These are phyloP conservation scores for Xylaria palmicola DNA, from an alignment of 495 filamentous ascomycete genomes.

Conservation along the genomic window DNA sequence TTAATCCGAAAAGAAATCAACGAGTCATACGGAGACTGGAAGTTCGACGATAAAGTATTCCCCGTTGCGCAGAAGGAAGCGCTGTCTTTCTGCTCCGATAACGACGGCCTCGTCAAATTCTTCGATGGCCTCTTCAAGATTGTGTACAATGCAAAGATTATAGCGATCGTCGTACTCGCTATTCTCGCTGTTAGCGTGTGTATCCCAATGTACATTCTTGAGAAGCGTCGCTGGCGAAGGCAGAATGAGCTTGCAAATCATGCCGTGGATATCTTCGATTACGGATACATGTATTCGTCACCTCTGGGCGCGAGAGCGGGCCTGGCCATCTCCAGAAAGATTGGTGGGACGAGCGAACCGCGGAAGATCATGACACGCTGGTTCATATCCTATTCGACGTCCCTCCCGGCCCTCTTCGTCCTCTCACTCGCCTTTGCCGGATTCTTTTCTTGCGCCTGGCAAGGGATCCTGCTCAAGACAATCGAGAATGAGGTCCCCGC, in stretches of 20 bases:
- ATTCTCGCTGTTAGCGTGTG: slow-evolving; percentile 69
- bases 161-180: slow-evolving; percentile 70
- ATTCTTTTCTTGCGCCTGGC: slow-evolving; percentile 79
- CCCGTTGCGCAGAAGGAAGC: slow-evolving; percentile 77
- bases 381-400: slow-evolving; percentile 84
- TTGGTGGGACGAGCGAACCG: slow-evolving; percentile 52
- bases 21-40: slow-evolving; percentile 62
- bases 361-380: slow-evolving; percentile 74
- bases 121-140: slow-evolving; percentile 69
- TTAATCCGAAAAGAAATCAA: slow-evolving; percentile 69
- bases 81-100: slow-evolving; percentile 83
- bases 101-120: slow-evolving; percentile 81
- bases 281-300: slow-evolving; percentile 81
- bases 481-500: slow-evolving; percentile 75
- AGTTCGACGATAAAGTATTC: slow-evolving; percentile 73
- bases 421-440: slow-evolving; percentile 83
- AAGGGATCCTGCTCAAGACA: slow-evolving; percentile 71
- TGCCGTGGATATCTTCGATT: slow-evolving; percentile 82
- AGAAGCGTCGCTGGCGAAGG: slow-evolving; percentile 73
- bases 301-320: slow-evolving; percentile 71
- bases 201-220: slow-evolving; percentile 73
- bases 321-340: slow-evolving; percentile 67
- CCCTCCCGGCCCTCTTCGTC: slow-evolving; percentile 80
- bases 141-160: slow-evolving; percentile 60
- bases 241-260: slow-evolving; percentile 64